phyloP scores from a whole-genome alignment of 805 yeast genomes.

The Hagleromyces aurorensis region DNA sequence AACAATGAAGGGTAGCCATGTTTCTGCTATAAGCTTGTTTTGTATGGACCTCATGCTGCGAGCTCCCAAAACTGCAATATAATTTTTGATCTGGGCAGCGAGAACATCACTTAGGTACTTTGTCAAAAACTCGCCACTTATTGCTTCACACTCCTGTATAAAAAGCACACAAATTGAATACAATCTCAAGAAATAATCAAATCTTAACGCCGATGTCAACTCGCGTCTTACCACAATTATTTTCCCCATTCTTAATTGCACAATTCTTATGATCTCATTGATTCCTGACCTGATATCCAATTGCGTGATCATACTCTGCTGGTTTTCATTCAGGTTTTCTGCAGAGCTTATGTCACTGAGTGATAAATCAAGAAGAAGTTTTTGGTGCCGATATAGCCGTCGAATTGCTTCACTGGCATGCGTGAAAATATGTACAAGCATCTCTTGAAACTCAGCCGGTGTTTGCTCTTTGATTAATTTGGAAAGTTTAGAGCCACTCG shows the following conservation, averaged over 20 bases:
- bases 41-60: constrained; percentile 41
- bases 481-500: constrained; percentile 36
- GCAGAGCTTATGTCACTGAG: constrained; percentile 34
- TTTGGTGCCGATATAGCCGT: constrained; percentile 71
- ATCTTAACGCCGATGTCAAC: constrained; percentile 48
- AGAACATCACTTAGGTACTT: constrained; percentile 60
- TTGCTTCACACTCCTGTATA: constrained; percentile 72
- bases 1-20: constrained; percentile 72
- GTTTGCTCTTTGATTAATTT: constrained; percentile 53
- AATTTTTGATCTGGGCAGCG: constrained; percentile 57
- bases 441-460: constrained; percentile 64
- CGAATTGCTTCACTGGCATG: constrained; percentile 65
- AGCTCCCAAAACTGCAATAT: constrained; percentile 47
- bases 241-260: constrained; percentile 72
- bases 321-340: constrained; percentile 20
- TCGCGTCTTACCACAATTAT: constrained; percentile 72
- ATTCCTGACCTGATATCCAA: constrained; percentile 63
- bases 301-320: constrained; percentile 39
- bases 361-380: constrained; percentile 64
- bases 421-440: constrained; percentile 55
- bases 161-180: constrained; percentile 62
- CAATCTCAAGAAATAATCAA: constrained; percentile 56
- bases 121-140: constrained; percentile 57
- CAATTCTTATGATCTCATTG: constrained; percentile 55
- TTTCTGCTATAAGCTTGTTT: constrained; percentile 52